Conservation (phyloP, 2,329 filamentous ascomycete genomes). For the Xylaria sp. region DNA sequence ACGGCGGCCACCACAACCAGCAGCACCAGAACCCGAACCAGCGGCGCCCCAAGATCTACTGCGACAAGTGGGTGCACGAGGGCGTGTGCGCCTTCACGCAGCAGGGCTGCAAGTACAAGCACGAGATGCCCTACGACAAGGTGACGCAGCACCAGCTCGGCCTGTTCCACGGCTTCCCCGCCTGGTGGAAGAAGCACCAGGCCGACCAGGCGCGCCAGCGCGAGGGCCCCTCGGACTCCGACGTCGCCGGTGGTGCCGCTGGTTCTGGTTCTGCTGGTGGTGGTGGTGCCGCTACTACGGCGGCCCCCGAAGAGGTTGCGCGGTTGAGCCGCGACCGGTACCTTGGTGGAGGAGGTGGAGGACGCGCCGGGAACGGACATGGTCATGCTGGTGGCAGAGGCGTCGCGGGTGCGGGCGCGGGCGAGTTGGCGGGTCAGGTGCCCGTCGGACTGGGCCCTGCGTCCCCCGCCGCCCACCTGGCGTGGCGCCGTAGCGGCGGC, state of each 20-base stretch:
- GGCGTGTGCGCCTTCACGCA: constrained; percentile 84
- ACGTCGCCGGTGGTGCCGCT: constrained; percentile 6
- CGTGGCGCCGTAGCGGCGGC: constrained; percentile 27
- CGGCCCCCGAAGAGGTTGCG: background rate
- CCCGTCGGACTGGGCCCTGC: constrained; percentile 5
- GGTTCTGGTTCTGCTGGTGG: background rate
- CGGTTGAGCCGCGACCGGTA: constrained; percentile 3
- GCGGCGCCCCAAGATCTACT: constrained; percentile 67
- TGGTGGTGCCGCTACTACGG: background rate
- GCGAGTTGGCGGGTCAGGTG: background rate
- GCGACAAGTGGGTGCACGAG: constrained; percentile 86
- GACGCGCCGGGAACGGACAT: background rate
- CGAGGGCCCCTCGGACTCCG: constrained; percentile 16
- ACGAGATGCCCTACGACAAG: constrained; percentile 79
- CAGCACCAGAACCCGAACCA: constrained; percentile 15
- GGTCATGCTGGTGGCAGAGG: background rate
- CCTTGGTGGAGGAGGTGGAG: constrained; percentile 1
- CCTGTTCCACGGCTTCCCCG: constrained; percentile 65
- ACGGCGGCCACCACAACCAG: background rate
- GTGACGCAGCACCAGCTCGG: constrained; percentile 70
- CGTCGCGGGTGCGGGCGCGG: no score
- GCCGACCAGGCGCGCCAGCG: constrained; percentile 45
- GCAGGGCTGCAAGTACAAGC: constrained; percentile 85
- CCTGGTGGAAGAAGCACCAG: constrained; percentile 61
- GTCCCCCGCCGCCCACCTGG: constrained; percentile 12